Evolutionary conservation across 106 monocot species (phyloP).

Genomic region (Gastrodia elata): DNA sequence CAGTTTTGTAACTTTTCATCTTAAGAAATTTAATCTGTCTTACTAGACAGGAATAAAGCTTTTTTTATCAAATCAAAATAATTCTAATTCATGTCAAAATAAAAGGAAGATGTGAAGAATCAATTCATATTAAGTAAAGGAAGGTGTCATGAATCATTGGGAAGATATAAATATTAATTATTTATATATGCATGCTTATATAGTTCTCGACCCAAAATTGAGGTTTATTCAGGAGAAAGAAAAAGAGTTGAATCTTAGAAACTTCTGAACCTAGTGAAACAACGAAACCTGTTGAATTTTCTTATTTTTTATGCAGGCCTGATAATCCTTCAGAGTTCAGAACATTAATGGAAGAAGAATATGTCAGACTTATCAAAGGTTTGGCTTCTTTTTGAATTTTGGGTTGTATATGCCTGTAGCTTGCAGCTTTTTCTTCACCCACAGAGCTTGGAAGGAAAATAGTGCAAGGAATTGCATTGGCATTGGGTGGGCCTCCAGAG

Average conservation of each 20-base stretch:
- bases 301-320: conserved; percentile 43
- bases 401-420: background rate
- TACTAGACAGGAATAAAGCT: no score
- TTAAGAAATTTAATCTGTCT: no score
- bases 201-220: background rate
- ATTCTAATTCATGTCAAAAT: no score
- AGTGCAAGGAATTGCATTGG: conserved; percentile 91
- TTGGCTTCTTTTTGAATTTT: background rate
- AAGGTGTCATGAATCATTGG: background rate
- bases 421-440: background rate
- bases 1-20: no score
- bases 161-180: background rate
- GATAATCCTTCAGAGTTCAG: conserved; percentile 57
- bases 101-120: no score
- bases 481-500: conserved; percentile 54
- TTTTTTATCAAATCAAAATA: no score
- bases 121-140: background rate
- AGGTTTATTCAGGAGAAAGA: background rate
- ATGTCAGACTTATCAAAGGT: conserved; percentile 63
- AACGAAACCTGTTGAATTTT: background rate
- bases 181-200: background rate
- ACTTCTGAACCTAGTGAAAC: background rate
- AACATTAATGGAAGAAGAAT: conserved; percentile 60
- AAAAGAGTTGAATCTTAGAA: background rate
- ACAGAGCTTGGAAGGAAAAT: conserved; percentile 91